Evolutionary conservation across 306 rosid genomes (phyloP), one percentile per base, ranked within the genome.

Genomic region (Crotalaria pallida): DNA sequence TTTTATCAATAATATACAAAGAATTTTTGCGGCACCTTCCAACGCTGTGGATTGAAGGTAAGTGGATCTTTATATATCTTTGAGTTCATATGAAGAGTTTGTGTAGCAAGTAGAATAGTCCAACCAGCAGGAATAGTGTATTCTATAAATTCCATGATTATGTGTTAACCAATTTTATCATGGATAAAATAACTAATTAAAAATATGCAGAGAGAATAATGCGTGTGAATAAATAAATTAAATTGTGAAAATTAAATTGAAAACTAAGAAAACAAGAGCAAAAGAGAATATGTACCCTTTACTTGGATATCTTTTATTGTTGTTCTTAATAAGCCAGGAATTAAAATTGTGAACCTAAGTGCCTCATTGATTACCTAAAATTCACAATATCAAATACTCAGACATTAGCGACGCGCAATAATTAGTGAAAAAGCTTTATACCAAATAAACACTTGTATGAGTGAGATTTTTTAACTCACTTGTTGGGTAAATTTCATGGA

Each of bases 21-120:
- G 1, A 38, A 19, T 18, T 38, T 61, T 1, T 7, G 3, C 3
- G 29, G 45, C 29, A 67, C 79, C 76, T 73, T 43, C 79, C 79
- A 79, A 2, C 83, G 83, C 72, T 75, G 52, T 40, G 79, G 79
- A 15, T 79, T 79, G 50, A 79, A 79, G 17, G 60, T 6, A 44
- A 67, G 56, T 0, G 79, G 83, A 2, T 73, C 76, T n/a, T 73
- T 41, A 7, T 59, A 79, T 8, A 63, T 23, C 2, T 43, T n/a
- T 10, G 83, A 71, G 10, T 73, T 50, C 45, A 75, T 17, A 0
- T 79, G 83, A 9, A 70, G 76, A 23, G 52, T 45, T 18, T 67
- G 18, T 1, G 27, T 79, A 0, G 17, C 76, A 44, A 27, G 29
- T 72, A 79, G 34, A 0, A 73, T 10, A 5, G 41, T 21, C 76